Base-by-base conservation (phyloP, 1,284 basidiomycete species). In the Tremellales sp. region DNA sequence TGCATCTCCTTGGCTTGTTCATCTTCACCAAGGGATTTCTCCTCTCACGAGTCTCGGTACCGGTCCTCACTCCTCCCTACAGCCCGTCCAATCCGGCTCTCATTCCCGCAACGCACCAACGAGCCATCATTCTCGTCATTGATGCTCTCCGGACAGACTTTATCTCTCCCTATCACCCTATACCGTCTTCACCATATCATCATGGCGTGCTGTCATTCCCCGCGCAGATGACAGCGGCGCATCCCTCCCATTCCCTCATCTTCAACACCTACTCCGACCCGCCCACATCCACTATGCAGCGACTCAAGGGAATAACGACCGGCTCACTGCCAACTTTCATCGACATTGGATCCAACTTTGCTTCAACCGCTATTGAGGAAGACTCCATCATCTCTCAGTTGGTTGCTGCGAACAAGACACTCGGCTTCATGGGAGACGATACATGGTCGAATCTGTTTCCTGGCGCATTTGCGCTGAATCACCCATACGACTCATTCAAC, bases 121-220 rank as follows among this genome's bases (percentile, higher is more conserved):
- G 86, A 56, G 85, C 87, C 7, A 78, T 98, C 27, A 54, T 97
- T 26, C 77, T 97, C 59, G 81, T 97, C 49, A 87, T 99, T 55
- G 95, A 98, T 70, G 82, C 95, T 0, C 78, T 98, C 16, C 84
- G 95, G 1, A 95, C 91, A 65, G 94, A 99, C 74, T 98, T 97
- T 68, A 75, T 98, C 45, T 81, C 90, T 0, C 83, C 86, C 1
- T 66, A 84, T 43, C 52, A 60, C 45, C 62, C 63, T 14, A 80
- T 81, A 1, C 84, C 81, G 10, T 60, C 72, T 12, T 87, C 84
- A 8, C 80, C 81, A 3, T 80, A 82, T 66, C 84, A 91, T 66
- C 92, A 97, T 68, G 81, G 87, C 67, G 76, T 93, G 21, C 75
- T 99, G 19, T 83, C 81, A 0, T 76, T 94, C 2, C 93, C 94